A percentile compares a stretch with the other conserved stretches of the same genome.
Evolutionary conservation across 345 rosid species (phyloP).

Genomic region (Linum usitatissimum): DNA sequence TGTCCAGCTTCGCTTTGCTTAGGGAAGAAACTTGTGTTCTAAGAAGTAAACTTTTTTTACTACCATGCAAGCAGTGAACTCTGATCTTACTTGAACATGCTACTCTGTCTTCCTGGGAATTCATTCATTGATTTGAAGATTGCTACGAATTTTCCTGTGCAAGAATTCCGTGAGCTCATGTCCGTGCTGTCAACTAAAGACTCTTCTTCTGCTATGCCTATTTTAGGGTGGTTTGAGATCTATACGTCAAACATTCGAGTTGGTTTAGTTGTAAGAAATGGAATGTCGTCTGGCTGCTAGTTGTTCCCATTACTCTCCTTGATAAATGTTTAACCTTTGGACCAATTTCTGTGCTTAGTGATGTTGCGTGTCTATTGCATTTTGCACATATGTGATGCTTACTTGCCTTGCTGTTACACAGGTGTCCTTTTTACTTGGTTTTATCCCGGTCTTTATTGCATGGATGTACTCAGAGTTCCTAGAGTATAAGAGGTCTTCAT

Average conservation of each 20-base stretch:
- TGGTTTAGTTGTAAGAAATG: no score
- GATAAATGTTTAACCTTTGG: neutral
- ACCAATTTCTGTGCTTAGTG: neutral
- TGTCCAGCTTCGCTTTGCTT: neutral
- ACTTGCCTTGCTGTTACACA: conserved; percentile 24
- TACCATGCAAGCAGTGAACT: neutral
- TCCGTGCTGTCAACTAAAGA: neutral
- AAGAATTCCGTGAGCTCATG: neutral
- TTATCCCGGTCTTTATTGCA: conserved; percentile 67
- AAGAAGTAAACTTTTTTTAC: neutral
- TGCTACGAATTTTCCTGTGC: neutral
- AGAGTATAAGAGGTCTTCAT: conserved; percentile 48
- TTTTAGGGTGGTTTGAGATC: neutral
- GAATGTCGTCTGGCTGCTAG: no score
- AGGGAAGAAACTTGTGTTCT: neutral
- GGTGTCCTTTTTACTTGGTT: conserved; percentile 87
- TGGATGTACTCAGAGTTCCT: conserved; percentile 89
- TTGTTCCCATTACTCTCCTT: no score
- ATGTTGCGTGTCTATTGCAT: neutral
- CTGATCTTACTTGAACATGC: neutral
- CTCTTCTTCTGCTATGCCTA: neutral
- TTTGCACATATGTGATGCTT: conserved; percentile 5
- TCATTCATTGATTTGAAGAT: neutral
- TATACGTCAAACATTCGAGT: no score
- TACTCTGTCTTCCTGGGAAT: neutral